Conservation (phyloP, 805 yeast species). For the Schwanniomyces polymorphus region DNA sequence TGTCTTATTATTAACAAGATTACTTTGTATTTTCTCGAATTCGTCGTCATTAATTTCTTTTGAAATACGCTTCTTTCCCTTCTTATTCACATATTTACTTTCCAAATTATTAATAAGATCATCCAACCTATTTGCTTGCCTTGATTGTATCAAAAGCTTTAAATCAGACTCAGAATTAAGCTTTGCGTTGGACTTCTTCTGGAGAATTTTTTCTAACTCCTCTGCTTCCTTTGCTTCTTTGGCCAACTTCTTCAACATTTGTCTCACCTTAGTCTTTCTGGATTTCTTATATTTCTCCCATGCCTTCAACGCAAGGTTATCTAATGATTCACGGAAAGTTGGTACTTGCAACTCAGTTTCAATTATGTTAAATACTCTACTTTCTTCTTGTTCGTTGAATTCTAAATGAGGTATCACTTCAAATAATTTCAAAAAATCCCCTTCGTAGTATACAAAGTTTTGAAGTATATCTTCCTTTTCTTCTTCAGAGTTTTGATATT, state of each 20-base stretch:
- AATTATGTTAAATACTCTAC: conserved; percentile 56
- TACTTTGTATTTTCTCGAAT: conserved; percentile 45
- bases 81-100: conserved; percentile 46
- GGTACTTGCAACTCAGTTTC: conserved; percentile 37
- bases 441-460: conserved; percentile 56
- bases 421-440: conserved; percentile 68
- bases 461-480: conserved; percentile 63
- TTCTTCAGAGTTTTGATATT: conserved; percentile 63
- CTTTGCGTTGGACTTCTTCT: conserved; percentile 29
- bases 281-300: conserved; percentile 54
- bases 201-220: conserved; percentile 39
- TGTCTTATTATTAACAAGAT: conserved; percentile 22
- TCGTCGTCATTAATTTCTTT: conserved; percentile 51
- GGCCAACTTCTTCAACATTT: conserved; percentile 50
- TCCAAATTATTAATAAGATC: conserved; percentile 48
- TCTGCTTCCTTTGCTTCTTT: conserved; percentile 69
- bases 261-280: conserved; percentile 47
- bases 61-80: conserved; percentile 31
- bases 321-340: conserved; percentile 30
- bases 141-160: conserved; percentile 48
- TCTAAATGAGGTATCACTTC: conserved; percentile 80
- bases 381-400: conserved; percentile 57
- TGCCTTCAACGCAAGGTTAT: conserved; percentile 29
- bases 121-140: conserved; percentile 44
- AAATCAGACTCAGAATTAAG: conserved; percentile 40